Conservation (phyloP, 2,329 filamentous ascomycete species). For the Aspergillus hiratsukae region DNA sequence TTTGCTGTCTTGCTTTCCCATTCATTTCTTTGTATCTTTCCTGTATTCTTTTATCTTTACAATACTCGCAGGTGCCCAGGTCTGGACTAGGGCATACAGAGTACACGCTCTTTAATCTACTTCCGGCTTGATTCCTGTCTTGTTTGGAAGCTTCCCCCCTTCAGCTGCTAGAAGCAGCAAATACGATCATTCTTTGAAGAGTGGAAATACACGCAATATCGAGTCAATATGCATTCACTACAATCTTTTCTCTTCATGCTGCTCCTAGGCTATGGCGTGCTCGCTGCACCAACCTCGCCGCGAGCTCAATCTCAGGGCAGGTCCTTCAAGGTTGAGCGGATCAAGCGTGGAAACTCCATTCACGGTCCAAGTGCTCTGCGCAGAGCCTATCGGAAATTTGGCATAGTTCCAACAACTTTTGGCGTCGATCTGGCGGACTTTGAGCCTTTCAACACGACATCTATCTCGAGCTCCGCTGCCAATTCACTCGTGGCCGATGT, state of each 20-base stretch:
- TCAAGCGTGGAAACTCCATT: slow-evolving; percentile 49
- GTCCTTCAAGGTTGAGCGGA: slow-evolving; percentile 60
- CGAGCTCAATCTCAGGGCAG: slow-evolving; percentile 24
- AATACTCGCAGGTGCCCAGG: slow-evolving; percentile 10
- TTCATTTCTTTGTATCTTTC: slow-evolving; percentile 5
- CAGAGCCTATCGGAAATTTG: slow-evolving; percentile 66
- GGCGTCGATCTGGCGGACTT: slow-evolving; percentile 35
- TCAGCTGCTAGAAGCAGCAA: not conserved
- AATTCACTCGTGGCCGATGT: slow-evolving; percentile 22
- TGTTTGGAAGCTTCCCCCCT: not conserved
- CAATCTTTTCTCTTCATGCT: slow-evolving; percentile 25
- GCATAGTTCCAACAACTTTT: slow-evolving; percentile 47
- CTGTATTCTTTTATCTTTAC: slow-evolving; percentile 10
- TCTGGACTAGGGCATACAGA: slow-evolving; percentile 18
- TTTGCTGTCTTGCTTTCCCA: slow-evolving; percentile 12
- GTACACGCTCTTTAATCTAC: slow-evolving; percentile 11
- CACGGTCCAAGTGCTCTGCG: slow-evolving; percentile 60
- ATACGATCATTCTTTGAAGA: not conserved
- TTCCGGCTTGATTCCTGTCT: not conserved
- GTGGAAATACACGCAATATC: not conserved
- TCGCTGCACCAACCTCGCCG: slow-evolving; percentile 29
- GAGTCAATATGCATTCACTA: slow-evolving; percentile 7
- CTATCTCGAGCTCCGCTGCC: slow-evolving; percentile 8
- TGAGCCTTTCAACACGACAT: slow-evolving; percentile 19
- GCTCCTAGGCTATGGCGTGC: slow-evolving; percentile 28